Base-by-base conservation (phyloP, 495 filamentous ascomycete genomes). In the Entonaema liquescens region DNA sequence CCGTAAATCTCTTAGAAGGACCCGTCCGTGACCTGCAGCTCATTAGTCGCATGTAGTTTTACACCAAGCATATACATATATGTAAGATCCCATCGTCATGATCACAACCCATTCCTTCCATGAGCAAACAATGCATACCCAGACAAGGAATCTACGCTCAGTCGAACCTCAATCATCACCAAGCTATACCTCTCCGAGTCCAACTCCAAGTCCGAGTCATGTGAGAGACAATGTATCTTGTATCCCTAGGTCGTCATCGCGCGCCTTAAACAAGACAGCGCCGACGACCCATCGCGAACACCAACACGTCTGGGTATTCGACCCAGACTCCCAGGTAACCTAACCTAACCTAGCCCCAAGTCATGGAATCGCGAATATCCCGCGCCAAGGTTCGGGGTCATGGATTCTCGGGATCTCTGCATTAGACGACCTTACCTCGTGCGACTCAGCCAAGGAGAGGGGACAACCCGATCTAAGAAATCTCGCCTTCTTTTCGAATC, bases 361-460 rank as follows among this genome's bases (percentile, higher is more conserved):
- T 5, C 11, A 33, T 5, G 5, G 1, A 33, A 31, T 29, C 15
- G 36, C 49, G 50, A 57, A 53, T 57, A 53, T 62, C 53, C 56
- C 57, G 58, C 54, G 56, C 61, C 65, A 65, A 42, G 50, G 25
- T 31, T 73, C 62, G 62, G 66, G 65, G 69, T 66, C 65, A 52
- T 59, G 54, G 44, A 57, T 68, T 59, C 55, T 56, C 53, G 26
- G 28, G 29, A 35, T 8, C 19, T 35, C 17, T 21, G 26, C 53
- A 19, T n/a, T 12, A 6, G 8, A 1, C 8, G 29, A 36, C 28
- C 40, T 21, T 13, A 8, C 21, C 40, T 57, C n/a, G 70, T 68
- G 60, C 36, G 47, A 68, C 70, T 56, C 1, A 28, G 59, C 42
- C 38, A 50, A 28, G 61, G 28, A 11, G 25, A 21, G 56, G 36